Evolutionary conservation across 352 stramenopile genomes (phyloP), one percentile per base, ranked within the genome.

Genomic region (Plasmopara viticola): DNA sequence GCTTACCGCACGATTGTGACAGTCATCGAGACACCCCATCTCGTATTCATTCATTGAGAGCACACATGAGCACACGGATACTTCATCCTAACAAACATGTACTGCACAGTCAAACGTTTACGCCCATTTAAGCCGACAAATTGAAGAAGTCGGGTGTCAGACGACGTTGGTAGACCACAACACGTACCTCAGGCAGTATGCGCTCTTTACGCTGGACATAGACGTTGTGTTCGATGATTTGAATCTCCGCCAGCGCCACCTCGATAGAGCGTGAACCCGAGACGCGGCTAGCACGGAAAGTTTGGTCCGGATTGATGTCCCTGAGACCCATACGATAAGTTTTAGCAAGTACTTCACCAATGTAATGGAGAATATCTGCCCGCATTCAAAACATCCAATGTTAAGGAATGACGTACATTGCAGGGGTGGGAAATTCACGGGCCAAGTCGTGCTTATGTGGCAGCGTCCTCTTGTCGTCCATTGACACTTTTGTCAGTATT

Each of bases 201-300:
- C 78, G 74, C 49, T 72, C 62, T 59, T 87, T 71, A 7, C 80
- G 65, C 57, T 91, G 75, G 15, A 91, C 80, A 45, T 89, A 91
- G 10, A 85, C 63, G 51, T 91, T 91, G 30, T 77, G 54, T 30
- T 59, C 51, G 46, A 91, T 84, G 49, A 91, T 80, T 44, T 72
- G 51, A 28, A 85, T 86, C 49, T 91, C 80, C 5, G 74, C 78
- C 28, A 91, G 65, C 42, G 80, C 80, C 45, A 85, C 66, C 43
- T 81, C 63, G 20, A 91, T 72, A 8, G 80, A 78, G 1, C 80
- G 75, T n/a, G 75, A 60, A n/a, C 80, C 80, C 15, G 78, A 73
- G n/a, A 71, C 52, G 46, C 80, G 75, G 51, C 78, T 89, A 48
- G 74, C 70, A 12, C 68, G 51, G 33, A 89, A 58, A 43, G 71